Conservation (phyloP, 441 rosid species). For the Oxalis stricta region DNA sequence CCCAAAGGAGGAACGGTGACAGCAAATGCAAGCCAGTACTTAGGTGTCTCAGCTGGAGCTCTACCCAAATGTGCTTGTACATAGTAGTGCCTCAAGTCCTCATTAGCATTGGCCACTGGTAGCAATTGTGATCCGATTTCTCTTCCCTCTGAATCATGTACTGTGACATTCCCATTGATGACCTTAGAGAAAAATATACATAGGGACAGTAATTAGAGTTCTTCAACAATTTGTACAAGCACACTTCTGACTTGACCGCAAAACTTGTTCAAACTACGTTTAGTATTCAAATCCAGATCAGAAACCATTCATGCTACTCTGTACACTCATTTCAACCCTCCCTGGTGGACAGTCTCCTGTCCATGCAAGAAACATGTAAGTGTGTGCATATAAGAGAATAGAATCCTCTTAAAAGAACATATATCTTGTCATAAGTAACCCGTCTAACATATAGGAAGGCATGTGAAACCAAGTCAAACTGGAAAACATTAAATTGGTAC, state of each 20-base stretch:
- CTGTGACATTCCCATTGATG: conserved; percentile 40
- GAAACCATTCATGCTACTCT: neutral
- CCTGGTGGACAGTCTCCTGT: too few relatives aligned
- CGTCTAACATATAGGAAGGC: neutral
- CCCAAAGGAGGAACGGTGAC: conserved; percentile 84
- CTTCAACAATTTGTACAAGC: neutral
- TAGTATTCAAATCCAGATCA: neutral
- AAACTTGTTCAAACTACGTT: neutral
- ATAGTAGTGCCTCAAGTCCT: conserved; percentile 49
- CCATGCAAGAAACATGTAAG: neutral
- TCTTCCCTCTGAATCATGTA: conserved; percentile 69
- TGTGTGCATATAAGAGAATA: neutral
- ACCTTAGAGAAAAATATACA: conserved; percentile 38
- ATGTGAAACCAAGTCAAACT: neutral
- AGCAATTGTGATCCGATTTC: conserved; percentile 78
- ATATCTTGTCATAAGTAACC: neutral
- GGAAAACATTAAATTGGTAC: neutral
- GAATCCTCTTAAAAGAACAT: conserved; percentile 1
- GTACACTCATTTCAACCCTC: neutral
- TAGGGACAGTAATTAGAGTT: neutral
- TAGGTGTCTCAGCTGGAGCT: conserved; percentile 46
- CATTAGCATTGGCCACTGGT: conserved; percentile 50
- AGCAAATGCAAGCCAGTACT: conserved; percentile 80
- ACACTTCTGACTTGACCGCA: neutral
- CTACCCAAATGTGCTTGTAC: conserved; percentile 73